phyloP scores from a whole-genome alignment of 352 stramenopile genomes.

The Phytophthora europaea region DNA sequence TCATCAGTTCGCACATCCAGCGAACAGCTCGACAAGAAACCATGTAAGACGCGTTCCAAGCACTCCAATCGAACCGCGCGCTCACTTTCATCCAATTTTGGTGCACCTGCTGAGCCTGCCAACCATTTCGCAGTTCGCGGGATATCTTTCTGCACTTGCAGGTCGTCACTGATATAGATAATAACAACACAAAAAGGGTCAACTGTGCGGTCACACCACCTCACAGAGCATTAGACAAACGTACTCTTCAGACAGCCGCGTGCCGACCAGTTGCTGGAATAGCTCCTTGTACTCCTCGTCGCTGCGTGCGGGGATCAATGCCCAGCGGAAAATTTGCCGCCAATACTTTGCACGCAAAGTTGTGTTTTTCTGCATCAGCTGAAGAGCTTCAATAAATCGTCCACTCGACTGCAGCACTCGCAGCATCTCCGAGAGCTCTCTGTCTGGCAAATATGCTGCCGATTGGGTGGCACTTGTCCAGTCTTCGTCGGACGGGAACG shows the following conservation, averaged over 20 bases:
- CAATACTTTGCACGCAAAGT: conserved; percentile 63
- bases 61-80: conserved; percentile 42
- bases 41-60: conserved; percentile 68
- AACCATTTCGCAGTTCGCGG: conserved; percentile 85
- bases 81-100: conserved; percentile 47
- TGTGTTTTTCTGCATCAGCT: conserved; percentile 74
- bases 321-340: conserved; percentile 76
- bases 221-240: conserved; percentile 10
- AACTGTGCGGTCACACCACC: background rate
- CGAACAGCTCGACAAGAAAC: conserved; percentile 73
- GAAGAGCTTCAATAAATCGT: conserved; percentile 79
- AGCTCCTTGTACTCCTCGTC: conserved; percentile 13
- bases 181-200: background rate
- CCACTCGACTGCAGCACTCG: conserved; percentile 68
- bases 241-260: conserved; percentile 64
- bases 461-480: conserved; percentile 34
- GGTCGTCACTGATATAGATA: conserved; percentile 53
- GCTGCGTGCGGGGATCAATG: conserved; percentile 36
- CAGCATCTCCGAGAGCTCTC: conserved; percentile 66
- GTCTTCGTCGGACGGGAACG: conserved; percentile 21
- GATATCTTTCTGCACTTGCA: conserved; percentile 86
- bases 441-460: conserved; percentile 49
- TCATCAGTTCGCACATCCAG: conserved; percentile 55
- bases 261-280: conserved; percentile 30
- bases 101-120: conserved; percentile 64